These are phyloP conservation scores for Aspergillus steynii DNA, from an alignment of 495 filamentous ascomycete species.

Conservation along the genomic window DNA sequence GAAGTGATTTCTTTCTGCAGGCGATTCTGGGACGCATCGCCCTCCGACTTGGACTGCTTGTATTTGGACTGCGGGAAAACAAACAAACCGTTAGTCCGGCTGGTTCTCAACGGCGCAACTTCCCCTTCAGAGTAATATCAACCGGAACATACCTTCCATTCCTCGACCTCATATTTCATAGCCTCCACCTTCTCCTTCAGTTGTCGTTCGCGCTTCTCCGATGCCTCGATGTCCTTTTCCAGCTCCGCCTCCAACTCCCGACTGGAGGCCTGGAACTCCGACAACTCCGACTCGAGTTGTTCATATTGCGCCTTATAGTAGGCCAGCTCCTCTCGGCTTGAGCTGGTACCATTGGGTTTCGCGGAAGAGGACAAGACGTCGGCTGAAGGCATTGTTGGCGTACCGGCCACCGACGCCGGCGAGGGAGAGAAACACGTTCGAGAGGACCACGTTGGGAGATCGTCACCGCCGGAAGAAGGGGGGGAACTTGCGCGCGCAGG, in stretches of 20 bases:
- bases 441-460: constrained; percentile 23
- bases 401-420: constrained; percentile 35
- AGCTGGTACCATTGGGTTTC: constrained; percentile 56
- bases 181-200: constrained; percentile 84
- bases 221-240: constrained; percentile 93
- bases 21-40: constrained; percentile 74
- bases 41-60: constrained; percentile 89
- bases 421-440: constrained; percentile 23
- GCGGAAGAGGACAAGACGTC: constrained; percentile 62
- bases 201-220: constrained; percentile 85
- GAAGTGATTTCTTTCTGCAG: constrained; percentile 96
- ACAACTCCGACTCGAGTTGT: constrained; percentile 83
- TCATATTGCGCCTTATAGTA: constrained; percentile 98
- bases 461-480: constrained; percentile 6
- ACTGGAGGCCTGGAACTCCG: constrained; percentile 92
- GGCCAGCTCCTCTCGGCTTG: constrained; percentile 69
- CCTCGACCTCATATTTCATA: constrained; percentile 85
- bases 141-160: constrained; percentile 85
- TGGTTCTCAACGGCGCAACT: background rate
- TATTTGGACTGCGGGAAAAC: constrained; percentile 73
- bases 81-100: background rate
- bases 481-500: background rate
- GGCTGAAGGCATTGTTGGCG: constrained; percentile 53
- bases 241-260: constrained; percentile 92
- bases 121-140: background rate